phyloP scores from a whole-genome alignment of 2,329 filamentous ascomycete species.

The Penicillium expansum region DNA sequence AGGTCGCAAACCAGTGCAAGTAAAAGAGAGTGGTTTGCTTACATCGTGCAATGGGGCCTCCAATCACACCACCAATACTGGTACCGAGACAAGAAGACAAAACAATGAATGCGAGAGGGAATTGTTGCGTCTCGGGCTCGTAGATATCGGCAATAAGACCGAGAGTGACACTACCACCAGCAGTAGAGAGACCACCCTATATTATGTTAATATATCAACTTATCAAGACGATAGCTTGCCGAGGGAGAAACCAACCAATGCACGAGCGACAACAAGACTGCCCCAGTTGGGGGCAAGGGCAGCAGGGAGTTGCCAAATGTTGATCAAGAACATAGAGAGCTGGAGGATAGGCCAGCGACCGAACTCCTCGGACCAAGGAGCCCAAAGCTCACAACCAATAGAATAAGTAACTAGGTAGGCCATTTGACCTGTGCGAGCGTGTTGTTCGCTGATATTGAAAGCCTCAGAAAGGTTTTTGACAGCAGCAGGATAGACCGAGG shows the following conservation, averaged over 20 bases:
- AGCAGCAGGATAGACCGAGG: slow-evolving; percentile 66
- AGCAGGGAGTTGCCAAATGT: slow-evolving; percentile 68
- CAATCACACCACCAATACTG: slow-evolving; percentile 51
- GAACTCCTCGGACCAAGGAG: slow-evolving; percentile 77
- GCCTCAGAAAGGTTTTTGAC: slow-evolving; percentile 61
- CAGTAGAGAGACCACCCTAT: slow-evolving; percentile 55
- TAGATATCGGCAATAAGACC: slow-evolving; percentile 61
- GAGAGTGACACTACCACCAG: slow-evolving; percentile 59
- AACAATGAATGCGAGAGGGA: slow-evolving; percentile 56
- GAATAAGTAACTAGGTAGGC: slow-evolving; percentile 74
- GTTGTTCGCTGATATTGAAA: slow-evolving; percentile 64
- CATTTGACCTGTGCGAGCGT: slow-evolving; percentile 67
- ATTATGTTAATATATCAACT: not conserved
- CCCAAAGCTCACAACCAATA: slow-evolving; percentile 81
- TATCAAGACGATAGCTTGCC: not conserved
- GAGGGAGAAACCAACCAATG: slow-evolving; percentile 41
- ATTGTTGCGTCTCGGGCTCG: slow-evolving; percentile 52
- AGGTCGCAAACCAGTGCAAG: not conserved
- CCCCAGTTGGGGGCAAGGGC: slow-evolving; percentile 68
- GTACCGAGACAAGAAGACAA: slow-evolving; percentile 52
- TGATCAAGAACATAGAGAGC: slow-evolving; percentile 67
- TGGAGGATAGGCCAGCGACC: slow-evolving; percentile 72
- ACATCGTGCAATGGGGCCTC: slow-evolving; percentile 47
- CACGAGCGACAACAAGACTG: slow-evolving; percentile 61
- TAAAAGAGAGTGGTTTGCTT: not conserved